These are phyloP conservation scores for Ascosphaera pollenicola DNA, from an alignment of 2,329 filamentous ascomycete genomes.

Conservation along the genomic window DNA sequence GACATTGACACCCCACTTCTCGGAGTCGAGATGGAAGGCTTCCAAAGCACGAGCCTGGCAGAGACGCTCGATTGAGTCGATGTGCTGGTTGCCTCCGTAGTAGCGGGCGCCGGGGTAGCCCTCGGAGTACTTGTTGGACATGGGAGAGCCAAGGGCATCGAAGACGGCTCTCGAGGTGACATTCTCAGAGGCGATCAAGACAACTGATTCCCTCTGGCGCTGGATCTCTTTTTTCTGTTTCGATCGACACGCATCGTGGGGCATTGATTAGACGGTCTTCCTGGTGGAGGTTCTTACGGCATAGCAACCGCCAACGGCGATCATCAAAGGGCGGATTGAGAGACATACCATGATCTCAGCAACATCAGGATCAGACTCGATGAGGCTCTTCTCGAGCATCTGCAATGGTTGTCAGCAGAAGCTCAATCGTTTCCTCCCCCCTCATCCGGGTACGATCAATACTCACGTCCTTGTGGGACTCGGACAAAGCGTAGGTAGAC, in stretches of 20 bases:
- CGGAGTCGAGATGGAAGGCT: constrained; percentile 66
- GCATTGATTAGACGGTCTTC: neutral
- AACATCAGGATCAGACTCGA: constrained; percentile 83
- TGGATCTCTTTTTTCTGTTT: constrained; percentile 70
- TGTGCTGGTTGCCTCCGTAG: constrained; percentile 98
- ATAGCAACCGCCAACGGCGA: too few species aligned
- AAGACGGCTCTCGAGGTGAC: constrained; percentile 96
- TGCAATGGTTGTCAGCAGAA: constrained; percentile 1
- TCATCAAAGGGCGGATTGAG: neutral
- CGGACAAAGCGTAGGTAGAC: constrained; percentile 38
- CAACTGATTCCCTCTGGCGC: constrained; percentile 94
- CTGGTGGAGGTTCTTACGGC: too few species aligned
- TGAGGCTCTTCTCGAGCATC: constrained; percentile 71
- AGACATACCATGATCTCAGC: constrained; percentile 76
- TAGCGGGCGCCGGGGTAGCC: constrained; percentile 95
- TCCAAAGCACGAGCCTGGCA: constrained; percentile 88
- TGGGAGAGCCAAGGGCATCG: constrained; percentile 82
- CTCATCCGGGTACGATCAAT: constrained; percentile 5
- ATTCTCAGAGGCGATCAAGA: constrained; percentile 98
- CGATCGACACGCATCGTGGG: constrained; percentile 1
- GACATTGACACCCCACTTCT: constrained; percentile 97
- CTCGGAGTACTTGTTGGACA: constrained; percentile 99
- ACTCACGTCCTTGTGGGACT: constrained; percentile 43
- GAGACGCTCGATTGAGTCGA: constrained; percentile 83
- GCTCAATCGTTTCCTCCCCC: too few species aligned